phyloP scores from a whole-genome alignment of 441 rosid species.

The Raphanus hybrid region DNA sequence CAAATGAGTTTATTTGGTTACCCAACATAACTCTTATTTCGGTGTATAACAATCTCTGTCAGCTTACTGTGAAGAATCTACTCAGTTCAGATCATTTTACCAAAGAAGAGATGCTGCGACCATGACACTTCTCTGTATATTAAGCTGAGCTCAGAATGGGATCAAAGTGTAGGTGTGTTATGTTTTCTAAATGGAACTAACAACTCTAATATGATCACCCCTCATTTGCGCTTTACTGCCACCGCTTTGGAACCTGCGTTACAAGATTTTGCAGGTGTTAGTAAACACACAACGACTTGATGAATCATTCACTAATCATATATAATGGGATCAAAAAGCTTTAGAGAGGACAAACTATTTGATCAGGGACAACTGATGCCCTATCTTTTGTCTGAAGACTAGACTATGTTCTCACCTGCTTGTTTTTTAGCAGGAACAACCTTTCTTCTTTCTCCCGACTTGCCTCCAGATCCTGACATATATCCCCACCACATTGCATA shows the following conservation, averaged over 20 bases:
- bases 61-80: not conserved
- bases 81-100: not conserved
- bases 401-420: constrained; percentile 32
- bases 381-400: not conserved
- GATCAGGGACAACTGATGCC: not conserved
- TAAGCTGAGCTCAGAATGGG: constrained; percentile 14
- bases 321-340: not conserved
- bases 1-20: constrained; percentile 9
- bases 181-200: constrained; percentile 6
- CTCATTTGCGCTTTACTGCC: constrained; percentile 33
- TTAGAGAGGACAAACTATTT: not conserved
- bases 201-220: constrained; percentile 14
- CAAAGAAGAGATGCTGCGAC: not conserved
- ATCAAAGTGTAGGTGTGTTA: not conserved
- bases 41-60: not conserved
- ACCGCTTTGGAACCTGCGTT: constrained; percentile 35
- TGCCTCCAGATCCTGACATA: constrained; percentile 38
- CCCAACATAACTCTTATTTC: not conserved
- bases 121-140: not conserved
- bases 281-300: not conserved
- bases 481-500: not conserved
- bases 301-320: constrained; percentile 20
- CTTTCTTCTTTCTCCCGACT: constrained; percentile 41
- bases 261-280: constrained; percentile 11
- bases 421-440: constrained; percentile 34